Conservation (phyloP, 495 filamentous ascomycete species). For the Physcia stellaris region DNA sequence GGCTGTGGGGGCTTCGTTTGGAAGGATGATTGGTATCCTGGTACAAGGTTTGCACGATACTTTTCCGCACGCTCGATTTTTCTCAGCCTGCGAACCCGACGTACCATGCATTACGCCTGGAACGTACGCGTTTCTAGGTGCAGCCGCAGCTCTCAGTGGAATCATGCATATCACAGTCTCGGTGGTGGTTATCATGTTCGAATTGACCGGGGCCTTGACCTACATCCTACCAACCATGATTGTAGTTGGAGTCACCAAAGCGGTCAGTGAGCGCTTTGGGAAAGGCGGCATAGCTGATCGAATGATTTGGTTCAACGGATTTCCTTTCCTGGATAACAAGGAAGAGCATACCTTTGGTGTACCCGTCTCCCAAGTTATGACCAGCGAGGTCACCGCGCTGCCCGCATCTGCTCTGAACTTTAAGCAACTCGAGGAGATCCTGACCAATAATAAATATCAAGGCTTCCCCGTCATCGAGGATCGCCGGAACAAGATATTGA, state of each 20-base stretch:
- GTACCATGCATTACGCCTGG: constrained; percentile 95
- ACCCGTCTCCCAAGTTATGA: constrained; percentile 89
- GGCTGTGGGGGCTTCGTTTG: constrained; percentile 92
- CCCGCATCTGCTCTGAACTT: constrained; percentile 65
- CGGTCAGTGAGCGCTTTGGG: constrained; percentile 78
- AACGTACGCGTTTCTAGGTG: constrained; percentile 90
- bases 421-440: constrained; percentile 56
- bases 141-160: constrained; percentile 86
- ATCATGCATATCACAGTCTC: constrained; percentile 98
- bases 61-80: constrained; percentile 69
- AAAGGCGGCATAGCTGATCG: constrained; percentile 95
- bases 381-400: constrained; percentile 57
- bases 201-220: constrained; percentile 84
- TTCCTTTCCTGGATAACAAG: constrained; percentile 95
- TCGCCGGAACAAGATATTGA: constrained; percentile 48
- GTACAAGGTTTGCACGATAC: constrained; percentile 82
- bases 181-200: constrained; percentile 97
- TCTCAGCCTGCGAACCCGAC: constrained; percentile 75
- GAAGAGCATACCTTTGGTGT: constrained; percentile 97
- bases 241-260: constrained; percentile 93
- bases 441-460: constrained; percentile 75
- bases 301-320: constrained; percentile 99
- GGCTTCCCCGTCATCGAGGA: constrained; percentile 90
- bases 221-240: constrained; percentile 99
- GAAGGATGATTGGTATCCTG: constrained; percentile 83